Evolutionary conservation across 176 grass and related monocot species (phyloP), one percentile per base, ranked within the genome.

Genomic region (Carex pumila): DNA sequence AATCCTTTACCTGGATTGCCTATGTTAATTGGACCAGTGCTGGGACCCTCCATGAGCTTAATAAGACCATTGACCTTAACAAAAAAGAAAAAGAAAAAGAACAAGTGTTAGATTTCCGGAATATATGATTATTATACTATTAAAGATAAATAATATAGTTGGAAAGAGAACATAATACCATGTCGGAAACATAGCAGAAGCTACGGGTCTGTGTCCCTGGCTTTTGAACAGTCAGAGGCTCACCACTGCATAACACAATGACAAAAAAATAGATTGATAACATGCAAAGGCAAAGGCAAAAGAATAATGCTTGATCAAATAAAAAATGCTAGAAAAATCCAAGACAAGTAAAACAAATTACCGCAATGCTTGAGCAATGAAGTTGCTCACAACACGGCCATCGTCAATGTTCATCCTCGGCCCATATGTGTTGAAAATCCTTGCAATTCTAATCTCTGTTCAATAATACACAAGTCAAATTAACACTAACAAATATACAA

Each of bases 321-420:
- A 80, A 11, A 84, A 65, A 49, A 30, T 74, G 17, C 2, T 8
- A 63, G 30, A 47, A 56, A 75, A 31, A 52, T 61, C 32, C 5
- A 85, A 85, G 11, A 59, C 8, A 93, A 83, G n/a, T 14, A 87
- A 57, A 25, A 81, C 54, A 69, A 36, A 89, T 89, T 95, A 99
- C 97, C 97, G 93, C 22, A 99, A 72, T 66, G 97, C 97, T 88
- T 96, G 97, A 94, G 97, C 97, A 59, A 99, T 99, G 93, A 99
- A 99, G 90, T 99, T 99, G 85, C 97, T 99, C 69, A 99, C 97
- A 58, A 99, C 97, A 87, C 97, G 97, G 0, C 97, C 97, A 79
- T 99, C 97, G 84, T 99, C 97, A 66, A 99, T 99, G 87, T 99
- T 99, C 97, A 99, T 99, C 84, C 97, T 94, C 34, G 97, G 93